Conservation (phyloP, 1,284 basidiomycete species). For the Malassezia globosa region DNA sequence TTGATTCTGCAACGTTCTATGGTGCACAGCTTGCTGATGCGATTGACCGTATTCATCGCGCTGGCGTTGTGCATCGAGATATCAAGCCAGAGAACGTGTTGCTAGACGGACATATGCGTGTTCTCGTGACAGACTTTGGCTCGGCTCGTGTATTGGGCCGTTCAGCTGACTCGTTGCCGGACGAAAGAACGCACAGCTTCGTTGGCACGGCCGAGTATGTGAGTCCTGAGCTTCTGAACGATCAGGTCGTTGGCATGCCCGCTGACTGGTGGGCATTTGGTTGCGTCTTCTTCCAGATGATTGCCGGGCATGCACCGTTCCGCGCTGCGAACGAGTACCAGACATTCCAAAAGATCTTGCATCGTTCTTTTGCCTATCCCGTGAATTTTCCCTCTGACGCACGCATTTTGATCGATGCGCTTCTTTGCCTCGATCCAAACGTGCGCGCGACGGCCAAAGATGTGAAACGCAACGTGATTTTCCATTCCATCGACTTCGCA, state of each 20-base stretch:
- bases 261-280: constrained; percentile 55
- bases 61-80: constrained; percentile 38
- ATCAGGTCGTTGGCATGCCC: constrained; percentile 53
- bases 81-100: constrained; percentile 45
- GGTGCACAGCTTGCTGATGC: constrained; percentile 38
- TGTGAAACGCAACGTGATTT: constrained; percentile 30
- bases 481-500: constrained; percentile 22
- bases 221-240: constrained; percentile 72
- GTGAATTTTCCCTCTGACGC: constrained; percentile 50
- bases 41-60: constrained; percentile 37
- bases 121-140: constrained; percentile 45
- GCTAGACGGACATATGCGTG: constrained; percentile 27
- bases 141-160: constrained; percentile 21
- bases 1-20: constrained; percentile 26
- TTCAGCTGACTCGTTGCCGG: constrained; percentile 19
- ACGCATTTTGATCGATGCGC: constrained; percentile 49
- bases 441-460: constrained; percentile 18
- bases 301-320: constrained; percentile 53
- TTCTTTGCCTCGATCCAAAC: constrained; percentile 47
- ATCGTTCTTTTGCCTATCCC: constrained; percentile 51
- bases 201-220: constrained; percentile 96
- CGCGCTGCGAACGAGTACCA: constrained; percentile 54
- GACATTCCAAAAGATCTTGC: constrained; percentile 54
- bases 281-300: constrained; percentile 53
- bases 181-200: constrained; percentile 58